Percentiles rank a stretch among this genome's conserved stretches.
Conservation (phyloP, 257 asterid species). For the Verbascum thapsus region DNA sequence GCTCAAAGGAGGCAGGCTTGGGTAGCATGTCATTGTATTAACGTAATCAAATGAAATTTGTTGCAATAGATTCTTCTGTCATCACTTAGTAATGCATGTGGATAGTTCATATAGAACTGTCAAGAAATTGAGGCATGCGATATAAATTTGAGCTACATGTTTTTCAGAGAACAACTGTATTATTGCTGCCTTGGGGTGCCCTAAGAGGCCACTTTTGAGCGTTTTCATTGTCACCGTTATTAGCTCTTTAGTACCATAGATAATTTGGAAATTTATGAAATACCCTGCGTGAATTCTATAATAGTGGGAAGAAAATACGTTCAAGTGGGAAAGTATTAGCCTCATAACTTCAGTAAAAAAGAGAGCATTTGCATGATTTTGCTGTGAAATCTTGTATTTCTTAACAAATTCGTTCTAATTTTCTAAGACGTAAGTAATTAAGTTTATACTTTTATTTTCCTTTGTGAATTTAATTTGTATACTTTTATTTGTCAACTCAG, state of each 20-base stretch:
- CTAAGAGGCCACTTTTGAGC: neutral
- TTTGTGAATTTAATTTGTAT: no score
- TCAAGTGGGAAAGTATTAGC: neutral
- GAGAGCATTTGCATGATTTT: neutral
- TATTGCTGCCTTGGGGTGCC: neutral
- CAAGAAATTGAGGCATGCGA: neutral
- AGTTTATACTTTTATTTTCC: neutral
- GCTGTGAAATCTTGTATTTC: neutral
- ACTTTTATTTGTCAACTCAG: neutral
- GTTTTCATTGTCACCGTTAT: no score
- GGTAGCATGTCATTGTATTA: neutral
- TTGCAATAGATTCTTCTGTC: neutral
- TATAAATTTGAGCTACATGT: neutral
- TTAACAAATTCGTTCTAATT: neutral
- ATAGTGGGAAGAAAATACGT: neutral
- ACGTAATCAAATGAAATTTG: neutral
- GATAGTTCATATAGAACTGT: neutral
- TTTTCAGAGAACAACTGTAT: neutral
- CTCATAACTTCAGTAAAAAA: neutral
- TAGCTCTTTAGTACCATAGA: neutral
- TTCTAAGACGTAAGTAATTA: neutral
- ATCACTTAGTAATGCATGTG: neutral
- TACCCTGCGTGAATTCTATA: neutral
- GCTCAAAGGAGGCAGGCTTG: neutral
- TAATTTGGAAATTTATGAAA: neutral